Evolutionary conservation across 768 basidiomycete species (phyloP).

Genomic region (Trametes villosa): DNA sequence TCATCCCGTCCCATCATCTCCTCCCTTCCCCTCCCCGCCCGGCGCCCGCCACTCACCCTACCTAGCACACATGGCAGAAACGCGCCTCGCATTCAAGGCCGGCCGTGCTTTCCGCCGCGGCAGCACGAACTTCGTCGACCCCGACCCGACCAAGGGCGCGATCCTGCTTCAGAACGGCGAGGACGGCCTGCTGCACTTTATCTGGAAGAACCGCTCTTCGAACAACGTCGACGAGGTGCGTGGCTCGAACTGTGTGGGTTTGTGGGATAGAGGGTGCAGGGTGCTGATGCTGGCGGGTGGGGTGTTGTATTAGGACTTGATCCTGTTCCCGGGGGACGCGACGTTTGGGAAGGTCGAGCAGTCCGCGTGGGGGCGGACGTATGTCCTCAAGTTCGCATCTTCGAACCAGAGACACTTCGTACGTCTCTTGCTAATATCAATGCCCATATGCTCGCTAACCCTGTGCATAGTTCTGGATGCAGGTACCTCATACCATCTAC

Average conservation of each 20-base stretch:
- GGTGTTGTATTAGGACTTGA: constrained; percentile 63
- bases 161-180: constrained; percentile 70
- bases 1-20: background rate
- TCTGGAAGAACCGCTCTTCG: constrained; percentile 76
- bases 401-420: constrained; percentile 92
- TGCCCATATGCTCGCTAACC: constrained; percentile 5
- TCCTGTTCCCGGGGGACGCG: constrained; percentile 87
- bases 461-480: constrained; percentile 77
- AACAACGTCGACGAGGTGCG: constrained; percentile 65
- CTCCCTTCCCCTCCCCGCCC: background rate
- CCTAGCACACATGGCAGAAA: constrained; percentile 22
- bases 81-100: constrained; percentile 57
- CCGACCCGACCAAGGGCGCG: constrained; percentile 72
- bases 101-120: constrained; percentile 76
- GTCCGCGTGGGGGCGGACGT: constrained; percentile 68
- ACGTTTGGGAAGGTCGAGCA: constrained; percentile 76
- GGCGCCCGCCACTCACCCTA: background rate
- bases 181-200: constrained; percentile 77
- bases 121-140: constrained; percentile 69
- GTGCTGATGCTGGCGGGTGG: constrained; percentile 3
- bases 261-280: background rate
- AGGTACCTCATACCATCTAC: constrained; percentile 51
- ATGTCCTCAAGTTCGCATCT: constrained; percentile 90
- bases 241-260: background rate
- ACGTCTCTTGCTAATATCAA: constrained; percentile 32